These are phyloP conservation scores for Podosphaera xanthii DNA, from an alignment of 2,329 filamentous ascomycete genomes.

Conservation along the genomic window DNA sequence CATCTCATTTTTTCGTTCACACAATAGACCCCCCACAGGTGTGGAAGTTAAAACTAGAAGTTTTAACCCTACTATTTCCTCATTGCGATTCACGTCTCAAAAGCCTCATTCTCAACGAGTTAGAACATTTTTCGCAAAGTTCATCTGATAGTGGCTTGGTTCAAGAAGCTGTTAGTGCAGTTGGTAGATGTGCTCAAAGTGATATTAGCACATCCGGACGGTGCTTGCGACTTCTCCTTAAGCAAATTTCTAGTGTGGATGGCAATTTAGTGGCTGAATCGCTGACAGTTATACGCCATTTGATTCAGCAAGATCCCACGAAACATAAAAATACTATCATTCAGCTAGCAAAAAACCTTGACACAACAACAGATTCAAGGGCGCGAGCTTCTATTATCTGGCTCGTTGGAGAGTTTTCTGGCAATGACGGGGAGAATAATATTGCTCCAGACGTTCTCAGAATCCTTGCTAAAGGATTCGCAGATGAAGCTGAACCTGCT, in stretches of 20 bases:
- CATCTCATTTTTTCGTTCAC: conserved; percentile 72
- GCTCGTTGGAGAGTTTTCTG: conserved; percentile 87
- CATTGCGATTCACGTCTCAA: conserved; percentile 54
- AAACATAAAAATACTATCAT: conserved; percentile 71
- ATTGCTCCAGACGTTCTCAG: conserved; percentile 83
- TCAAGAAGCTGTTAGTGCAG: conserved; percentile 72
- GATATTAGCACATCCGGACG: conserved; percentile 47
- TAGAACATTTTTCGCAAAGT: conserved; percentile 68
- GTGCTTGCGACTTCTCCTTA: conserved; percentile 62
- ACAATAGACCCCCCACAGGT: conserved; percentile 58
- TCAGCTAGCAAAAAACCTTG: conserved; percentile 71
- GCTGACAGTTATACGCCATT: conserved; percentile 78
- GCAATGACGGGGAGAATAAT: conserved; percentile 57
- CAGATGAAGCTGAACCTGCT: conserved; percentile 60
- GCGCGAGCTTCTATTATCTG: conserved; percentile 90
- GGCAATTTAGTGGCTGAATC: conserved; percentile 78
- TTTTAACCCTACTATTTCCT: conserved; percentile 77
- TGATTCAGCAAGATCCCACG: conserved; percentile 76
- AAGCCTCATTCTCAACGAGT: conserved; percentile 69
- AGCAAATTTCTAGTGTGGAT: conserved; percentile 73
- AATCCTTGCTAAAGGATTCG: conserved; percentile 67
- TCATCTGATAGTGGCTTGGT: conserved; percentile 56
- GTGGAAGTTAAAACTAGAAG: conserved; percentile 79
- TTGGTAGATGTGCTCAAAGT: conserved; percentile 76
- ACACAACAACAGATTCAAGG: conserved; percentile 66